Evolutionary conservation across 306 rosid species (phyloP).

Genomic region (Quercus aquifolioides): DNA sequence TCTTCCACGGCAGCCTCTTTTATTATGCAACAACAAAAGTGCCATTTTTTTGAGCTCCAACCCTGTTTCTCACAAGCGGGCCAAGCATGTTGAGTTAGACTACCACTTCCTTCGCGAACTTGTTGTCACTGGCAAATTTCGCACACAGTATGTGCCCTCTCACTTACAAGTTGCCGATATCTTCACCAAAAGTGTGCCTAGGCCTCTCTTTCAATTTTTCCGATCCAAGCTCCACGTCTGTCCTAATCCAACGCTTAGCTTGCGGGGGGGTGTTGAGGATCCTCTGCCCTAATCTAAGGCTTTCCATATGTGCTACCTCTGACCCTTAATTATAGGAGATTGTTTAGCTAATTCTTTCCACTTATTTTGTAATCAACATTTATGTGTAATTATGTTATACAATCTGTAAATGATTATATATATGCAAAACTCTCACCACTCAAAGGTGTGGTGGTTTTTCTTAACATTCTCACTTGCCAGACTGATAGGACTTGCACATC

Average conservation of each 20-base stretch:
- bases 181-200: not conserved
- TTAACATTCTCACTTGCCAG: constrained; percentile 14
- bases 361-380: too few relatives aligned
- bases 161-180: not conserved
- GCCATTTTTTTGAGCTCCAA: not conserved
- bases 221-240: not conserved
- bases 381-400: too few relatives aligned
- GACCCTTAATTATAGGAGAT: too few relatives aligned
- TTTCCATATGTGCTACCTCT: too few relatives aligned
- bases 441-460: too few relatives aligned
- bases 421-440: too few relatives aligned
- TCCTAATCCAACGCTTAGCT: not conserved
- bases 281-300: too few relatives aligned
- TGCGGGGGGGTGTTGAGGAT: not conserved
- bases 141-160: not conserved
- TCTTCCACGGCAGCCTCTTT: not conserved
- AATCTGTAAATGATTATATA: too few relatives aligned
- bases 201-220: not conserved
- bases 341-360: too few relatives aligned
- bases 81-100: not conserved
- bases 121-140: not conserved
- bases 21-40: not conserved
- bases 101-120: not conserved
- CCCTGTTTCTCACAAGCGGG: not conserved
- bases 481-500: constrained; percentile 48